A percentile compares a stretch with the other conserved stretches of the same genome.
These are phyloP conservation scores for Pythium folliculosum DNA, from an alignment of 352 stramenopile genomes.

Conservation along the genomic window DNA sequence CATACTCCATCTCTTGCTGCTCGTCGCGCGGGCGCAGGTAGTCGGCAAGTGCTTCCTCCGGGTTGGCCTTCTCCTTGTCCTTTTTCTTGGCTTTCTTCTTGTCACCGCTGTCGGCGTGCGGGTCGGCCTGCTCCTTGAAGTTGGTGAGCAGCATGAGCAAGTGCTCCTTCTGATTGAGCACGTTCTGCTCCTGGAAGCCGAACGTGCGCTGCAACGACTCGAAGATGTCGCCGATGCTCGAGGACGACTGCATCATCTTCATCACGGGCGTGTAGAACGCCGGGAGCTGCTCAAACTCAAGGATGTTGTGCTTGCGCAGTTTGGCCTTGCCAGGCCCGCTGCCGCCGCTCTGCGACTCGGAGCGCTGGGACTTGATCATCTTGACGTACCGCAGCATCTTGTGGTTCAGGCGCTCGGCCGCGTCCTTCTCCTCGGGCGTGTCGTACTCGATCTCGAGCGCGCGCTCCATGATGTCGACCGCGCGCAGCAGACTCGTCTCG, in stretches of 20 bases:
- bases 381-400: constrained; percentile 53
- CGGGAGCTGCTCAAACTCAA: constrained; percentile 42
- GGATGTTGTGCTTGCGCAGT: constrained; percentile 38
- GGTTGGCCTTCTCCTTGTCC: constrained; percentile 28
- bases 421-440: constrained; percentile 36
- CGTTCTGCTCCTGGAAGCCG: constrained; percentile 88
- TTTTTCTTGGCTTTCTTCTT: constrained; percentile 35
- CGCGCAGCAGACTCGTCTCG: constrained; percentile 27
- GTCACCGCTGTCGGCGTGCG: constrained; percentile 16
- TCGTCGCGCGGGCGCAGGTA: constrained; percentile 42
- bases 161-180: constrained; percentile 46
- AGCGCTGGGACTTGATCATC: constrained; percentile 46
- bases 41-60: constrained; percentile 28
- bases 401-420: constrained; percentile 35
- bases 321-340: constrained; percentile 21
- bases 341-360: constrained; percentile 20
- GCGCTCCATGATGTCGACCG: constrained; percentile 43
- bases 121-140: constrained; percentile 44
- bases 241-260: constrained; percentile 35
- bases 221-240: constrained; percentile 48
- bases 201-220: constrained; percentile 90
- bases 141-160: constrained; percentile 45
- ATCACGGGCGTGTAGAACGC: constrained; percentile 37
- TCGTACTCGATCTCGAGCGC: constrained; percentile 34
- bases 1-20: constrained; percentile 70